Conservation (phyloP, 2,329 filamentous ascomycete species). For the Mycosphaerella arachidis region DNA sequence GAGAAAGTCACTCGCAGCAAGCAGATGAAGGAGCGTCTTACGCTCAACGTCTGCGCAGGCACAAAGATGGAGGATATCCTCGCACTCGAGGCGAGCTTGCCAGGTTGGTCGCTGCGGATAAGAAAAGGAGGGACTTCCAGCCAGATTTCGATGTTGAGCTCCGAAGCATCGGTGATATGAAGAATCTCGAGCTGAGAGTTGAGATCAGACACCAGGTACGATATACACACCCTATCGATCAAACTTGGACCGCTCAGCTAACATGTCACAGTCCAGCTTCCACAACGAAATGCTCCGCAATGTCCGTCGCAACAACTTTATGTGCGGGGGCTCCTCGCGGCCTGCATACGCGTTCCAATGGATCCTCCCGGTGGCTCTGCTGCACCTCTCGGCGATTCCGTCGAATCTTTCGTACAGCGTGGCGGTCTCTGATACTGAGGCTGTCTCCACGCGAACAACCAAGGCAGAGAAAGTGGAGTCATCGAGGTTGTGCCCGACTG, state of each 20-base stretch:
- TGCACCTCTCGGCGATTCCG: conserved; percentile 45
- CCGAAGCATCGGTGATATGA: conserved; percentile 28
- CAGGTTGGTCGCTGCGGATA: conserved; percentile 29
- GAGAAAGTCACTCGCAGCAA: conserved; percentile 36
- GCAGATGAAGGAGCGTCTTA: conserved; percentile 34
- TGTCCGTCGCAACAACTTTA: conserved; percentile 83
- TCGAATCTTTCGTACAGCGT: conserved; percentile 66
- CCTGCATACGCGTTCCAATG: conserved; percentile 80
- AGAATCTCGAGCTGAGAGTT: conserved; percentile 31
- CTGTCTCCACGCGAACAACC: conserved; percentile 7
- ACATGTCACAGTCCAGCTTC: conserved; percentile 37
- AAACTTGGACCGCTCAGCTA: background rate
- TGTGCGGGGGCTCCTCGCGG: conserved; percentile 77
- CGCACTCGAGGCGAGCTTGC: conserved; percentile 27
- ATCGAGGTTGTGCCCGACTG: conserved; percentile 48
- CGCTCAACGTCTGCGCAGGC: conserved; percentile 23
- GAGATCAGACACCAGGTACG: conserved; percentile 32
- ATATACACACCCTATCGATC: background rate
- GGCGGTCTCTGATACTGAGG: conserved; percentile 13
- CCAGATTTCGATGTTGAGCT: conserved; percentile 33
- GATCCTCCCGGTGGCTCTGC: conserved; percentile 63
- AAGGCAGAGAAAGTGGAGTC: conserved; percentile 40
- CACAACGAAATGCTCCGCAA: conserved; percentile 70
- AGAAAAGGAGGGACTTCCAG: conserved; percentile 36
- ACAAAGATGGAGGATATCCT: conserved; percentile 34